phyloP scores from a whole-genome alignment of 2,329 filamentous ascomycete species.

The Emericellopsis cladophorae region DNA sequence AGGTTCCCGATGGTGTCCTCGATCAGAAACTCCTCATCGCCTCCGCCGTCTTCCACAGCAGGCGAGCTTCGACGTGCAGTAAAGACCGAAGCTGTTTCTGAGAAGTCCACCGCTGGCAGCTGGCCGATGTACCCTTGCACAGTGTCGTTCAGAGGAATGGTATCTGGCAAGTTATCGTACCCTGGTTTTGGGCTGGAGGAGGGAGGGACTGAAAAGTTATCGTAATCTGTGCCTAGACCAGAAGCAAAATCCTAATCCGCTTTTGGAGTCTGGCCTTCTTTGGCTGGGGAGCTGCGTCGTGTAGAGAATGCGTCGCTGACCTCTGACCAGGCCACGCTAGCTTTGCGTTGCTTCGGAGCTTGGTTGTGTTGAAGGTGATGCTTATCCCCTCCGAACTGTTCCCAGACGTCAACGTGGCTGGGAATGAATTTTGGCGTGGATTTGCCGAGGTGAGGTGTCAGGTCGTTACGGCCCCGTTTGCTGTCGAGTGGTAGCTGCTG shows the following conservation, averaged over 20 bases:
- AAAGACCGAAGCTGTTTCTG: slow-evolving; percentile 5
- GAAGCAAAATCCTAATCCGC: slow-evolving; percentile 7
- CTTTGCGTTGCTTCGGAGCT: too few relatives aligned
- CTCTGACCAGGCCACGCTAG: slow-evolving; percentile 15
- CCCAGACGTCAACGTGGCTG: too few relatives aligned
- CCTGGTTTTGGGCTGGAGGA: slow-evolving; percentile 2
- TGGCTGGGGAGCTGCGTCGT: slow-evolving; percentile 15
- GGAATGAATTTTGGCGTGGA: too few relatives aligned
- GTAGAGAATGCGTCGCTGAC: slow-evolving; percentile 8
- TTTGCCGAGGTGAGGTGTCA: too few relatives aligned
- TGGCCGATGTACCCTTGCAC: neutral
- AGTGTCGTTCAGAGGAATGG: neutral
- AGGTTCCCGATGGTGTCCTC: too few relatives aligned
- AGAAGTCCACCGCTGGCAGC: slow-evolving; percentile 7
- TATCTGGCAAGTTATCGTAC: slow-evolving; percentile 1
- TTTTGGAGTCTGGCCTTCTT: slow-evolving; percentile 2
- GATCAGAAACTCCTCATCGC: neutral
- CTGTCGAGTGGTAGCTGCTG: too few relatives aligned
- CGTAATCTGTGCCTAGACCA: slow-evolving; percentile 1
- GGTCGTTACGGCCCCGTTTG: too few relatives aligned
- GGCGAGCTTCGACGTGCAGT: slow-evolving; percentile 6
- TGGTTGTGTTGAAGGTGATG: too few relatives aligned
- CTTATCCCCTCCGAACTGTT: too few relatives aligned
- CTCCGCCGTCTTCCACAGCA: neutral
- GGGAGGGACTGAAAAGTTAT: slow-evolving; percentile 2